Evolutionary conservation across 306 rosid species (phyloP).

Genomic region (Trichosanthes cucumerina): DNA sequence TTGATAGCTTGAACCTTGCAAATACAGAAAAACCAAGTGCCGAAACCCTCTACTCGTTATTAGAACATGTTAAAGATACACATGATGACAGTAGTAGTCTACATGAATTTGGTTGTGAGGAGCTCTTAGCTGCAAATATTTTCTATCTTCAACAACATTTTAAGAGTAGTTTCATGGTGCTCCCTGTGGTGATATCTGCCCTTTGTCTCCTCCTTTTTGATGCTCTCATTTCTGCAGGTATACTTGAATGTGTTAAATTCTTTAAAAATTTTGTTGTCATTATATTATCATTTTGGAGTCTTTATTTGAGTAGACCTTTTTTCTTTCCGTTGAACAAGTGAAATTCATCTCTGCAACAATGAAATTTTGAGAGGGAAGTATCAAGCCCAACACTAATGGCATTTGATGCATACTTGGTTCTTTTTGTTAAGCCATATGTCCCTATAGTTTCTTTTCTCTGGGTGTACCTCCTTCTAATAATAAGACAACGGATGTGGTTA

Average conservation of each 20-base stretch:
- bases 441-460: too few species aligned
- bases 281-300: background rate
- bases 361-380: background rate
- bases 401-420: background rate
- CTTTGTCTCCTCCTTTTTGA: slow-evolving; percentile 49
- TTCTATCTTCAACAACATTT: slow-evolving; percentile 56
- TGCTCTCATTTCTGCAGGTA: slow-evolving; percentile 43
- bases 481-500: background rate
- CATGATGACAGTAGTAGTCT: slow-evolving; percentile 23
- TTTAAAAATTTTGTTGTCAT: background rate
- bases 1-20: slow-evolving; percentile 18
- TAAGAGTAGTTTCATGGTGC: slow-evolving; percentile 28
- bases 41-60: slow-evolving; percentile 38
- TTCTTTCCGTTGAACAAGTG: background rate
- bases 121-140: slow-evolving; percentile 54
- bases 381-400: background rate
- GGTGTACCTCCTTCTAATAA: background rate
- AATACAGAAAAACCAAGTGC: slow-evolving; percentile 19
- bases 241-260: background rate
- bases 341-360: background rate
- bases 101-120: slow-evolving; percentile 28
- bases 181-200: slow-evolving; percentile 65
- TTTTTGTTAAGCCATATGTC: background rate
- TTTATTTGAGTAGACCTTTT: background rate
- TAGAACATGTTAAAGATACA: slow-evolving; percentile 29